Evolutionary conservation across 805 yeast species (phyloP).

Genomic region (Hanseniaspora pseudoguilliermondii): DNA sequence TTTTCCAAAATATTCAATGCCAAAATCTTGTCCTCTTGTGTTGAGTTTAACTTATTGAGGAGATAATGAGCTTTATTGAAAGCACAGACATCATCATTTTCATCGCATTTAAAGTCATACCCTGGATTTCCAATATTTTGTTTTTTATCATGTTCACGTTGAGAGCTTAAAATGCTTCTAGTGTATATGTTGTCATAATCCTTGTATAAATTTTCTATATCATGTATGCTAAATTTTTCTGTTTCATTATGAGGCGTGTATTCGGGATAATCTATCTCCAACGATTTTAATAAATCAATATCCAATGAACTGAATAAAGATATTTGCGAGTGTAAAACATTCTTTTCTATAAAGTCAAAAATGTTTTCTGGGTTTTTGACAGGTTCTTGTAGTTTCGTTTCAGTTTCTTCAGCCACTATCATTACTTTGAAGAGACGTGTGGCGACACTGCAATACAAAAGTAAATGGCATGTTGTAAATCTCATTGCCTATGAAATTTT

Average conservation of each 20-base stretch:
- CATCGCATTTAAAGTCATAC: neutral
- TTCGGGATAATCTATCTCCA: neutral
- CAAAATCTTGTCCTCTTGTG: neutral
- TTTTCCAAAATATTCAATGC: neutral
- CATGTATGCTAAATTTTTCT: neutral
- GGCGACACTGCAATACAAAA: neutral
- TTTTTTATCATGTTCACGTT: neutral
- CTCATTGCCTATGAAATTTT: neutral
- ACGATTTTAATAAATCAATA: neutral
- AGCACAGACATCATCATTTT: neutral
- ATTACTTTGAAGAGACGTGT: too few species aligned
- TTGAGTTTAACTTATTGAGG: conserved; percentile 2
- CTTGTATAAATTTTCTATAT: neutral
- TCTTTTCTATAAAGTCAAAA: neutral
- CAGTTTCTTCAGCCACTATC: too few species aligned
- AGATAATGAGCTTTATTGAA: neutral
- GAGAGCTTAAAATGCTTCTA: neutral
- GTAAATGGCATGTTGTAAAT: neutral
- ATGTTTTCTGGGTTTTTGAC: neutral
- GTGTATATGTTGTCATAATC: neutral
- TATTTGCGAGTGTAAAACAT: neutral
- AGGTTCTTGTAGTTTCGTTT: neutral
- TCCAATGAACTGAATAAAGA: neutral
- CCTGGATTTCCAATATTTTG: neutral
- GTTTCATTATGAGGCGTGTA: neutral